Base-by-base conservation (phyloP, 2,329 filamentous ascomycete species). In the Allantophomopsis lycopodina region DNA sequence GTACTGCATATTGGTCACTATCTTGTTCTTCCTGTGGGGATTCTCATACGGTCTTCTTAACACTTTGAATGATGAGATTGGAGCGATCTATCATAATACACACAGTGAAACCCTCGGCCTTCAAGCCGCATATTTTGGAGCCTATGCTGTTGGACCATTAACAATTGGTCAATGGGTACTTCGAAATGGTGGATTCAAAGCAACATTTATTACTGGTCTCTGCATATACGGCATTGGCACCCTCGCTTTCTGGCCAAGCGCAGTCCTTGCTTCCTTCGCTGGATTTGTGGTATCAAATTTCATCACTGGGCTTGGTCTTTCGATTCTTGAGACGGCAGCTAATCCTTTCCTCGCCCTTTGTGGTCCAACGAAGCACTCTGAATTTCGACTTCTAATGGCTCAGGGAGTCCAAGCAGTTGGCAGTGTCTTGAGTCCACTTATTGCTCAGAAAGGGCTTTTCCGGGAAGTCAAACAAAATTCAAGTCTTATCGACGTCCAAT, bases 21-120 rank as follows among this genome's bases (percentile, higher is more conserved):
- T 88, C 6, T 64, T 94, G 0, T 94, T 94, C 60, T 77, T 94
- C 46, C 64, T 94, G 2, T 94, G 86, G 87, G 88, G 88, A 0
- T 81, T 94, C 42, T 87, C 86, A 0, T 94, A 94, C 50, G 88
- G 88, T 1, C 69, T 94, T 2, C 65, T 94, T 5, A 86, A 91
- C 51, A 81, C 79, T 0, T 69, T 95, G 20, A 94, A 94, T 55
- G 70, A 69, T 15, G 75, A 76, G 17, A 78, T 86, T 39, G 74
- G 79, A 30, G 53, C 59, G 11, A 70, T 85, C 5, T 51, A 69
- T 16, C 79, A 82, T 3, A 42, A 52, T 66, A 71, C 65, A 1
- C 57, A 65, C 0, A 68, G 72, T 6, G 69, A 86, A 55, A 78
- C 71, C 0, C 61, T 85, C 3, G 78, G 77, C 1, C 67, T 86